Conservation (phyloP, 139 green algal species). For the Desmodesmus armatus region DNA sequence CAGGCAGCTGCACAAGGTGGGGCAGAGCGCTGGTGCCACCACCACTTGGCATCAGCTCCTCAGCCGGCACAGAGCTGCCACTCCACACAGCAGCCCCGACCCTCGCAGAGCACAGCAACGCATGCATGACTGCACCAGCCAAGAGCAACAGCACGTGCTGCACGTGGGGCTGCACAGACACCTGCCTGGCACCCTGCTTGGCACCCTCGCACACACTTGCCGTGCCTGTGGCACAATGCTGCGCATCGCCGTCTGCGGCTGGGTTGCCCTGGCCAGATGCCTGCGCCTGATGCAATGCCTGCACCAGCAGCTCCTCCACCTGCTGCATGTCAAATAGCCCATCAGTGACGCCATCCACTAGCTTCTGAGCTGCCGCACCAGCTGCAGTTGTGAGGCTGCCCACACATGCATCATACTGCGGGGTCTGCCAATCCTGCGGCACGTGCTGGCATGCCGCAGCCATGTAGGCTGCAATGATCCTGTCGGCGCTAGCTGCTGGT, state of each 20-base stretch:
- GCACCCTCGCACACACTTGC: not conserved
- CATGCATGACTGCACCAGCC: constrained; percentile 24
- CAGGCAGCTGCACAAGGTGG: constrained; percentile 26
- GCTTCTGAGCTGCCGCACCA: not conserved
- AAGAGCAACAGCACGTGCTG: not conserved
- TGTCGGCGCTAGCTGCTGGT: not conserved
- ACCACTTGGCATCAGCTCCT: not conserved
- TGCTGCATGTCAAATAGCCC: not conserved
- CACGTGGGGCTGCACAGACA: not conserved
- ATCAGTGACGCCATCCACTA: not conserved
- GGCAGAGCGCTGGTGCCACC: not conserved
- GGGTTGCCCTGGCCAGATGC: not conserved
- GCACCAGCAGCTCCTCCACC: constrained; percentile 5
- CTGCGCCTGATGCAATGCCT: not conserved
- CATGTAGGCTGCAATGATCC: no score
- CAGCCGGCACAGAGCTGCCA: not conserved
- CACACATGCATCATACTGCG: no score
- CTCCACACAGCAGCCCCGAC: not conserved
- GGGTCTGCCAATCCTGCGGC: no score
- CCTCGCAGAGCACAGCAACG: not conserved
- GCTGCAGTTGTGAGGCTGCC: not conserved
- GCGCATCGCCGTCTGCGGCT: not conserved
- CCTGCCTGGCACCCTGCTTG: not conserved
- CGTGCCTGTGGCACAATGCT: not conserved
- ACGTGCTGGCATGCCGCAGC: no score